Base-by-base conservation (phyloP, 2,329 filamentous ascomycete genomes). In the Podosphaera fusca region DNA sequence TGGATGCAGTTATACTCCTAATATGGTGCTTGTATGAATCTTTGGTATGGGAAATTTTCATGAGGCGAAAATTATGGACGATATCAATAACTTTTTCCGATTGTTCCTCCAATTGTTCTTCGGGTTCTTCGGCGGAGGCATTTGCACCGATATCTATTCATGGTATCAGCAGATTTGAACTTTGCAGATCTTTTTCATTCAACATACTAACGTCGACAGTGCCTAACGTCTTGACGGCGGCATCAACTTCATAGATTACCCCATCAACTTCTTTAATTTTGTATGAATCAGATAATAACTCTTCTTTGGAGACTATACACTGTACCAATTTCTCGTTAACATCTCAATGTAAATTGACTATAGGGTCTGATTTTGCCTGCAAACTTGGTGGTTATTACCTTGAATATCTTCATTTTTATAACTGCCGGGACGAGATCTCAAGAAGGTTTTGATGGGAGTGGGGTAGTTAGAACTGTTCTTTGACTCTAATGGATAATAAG, bases 281-380 rank as follows among this genome's bases (percentile, higher is more conserved):
- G 76, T 84, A 95, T 65, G 85, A 92, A 75, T 96, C 90, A 68
- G 92, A 94, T 81, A 96, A 82, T 72, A 98, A 79, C 84, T 98
- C 92, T 75, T 95, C 90, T 64, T 75, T 86, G 72, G 80, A 85
- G 73, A 95, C 71, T 67, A 92, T 74, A 71, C 98, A 92, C 92
- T 98, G 10, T 3, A 42, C n/a, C 5, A 42, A 3, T 12, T 14
- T 14, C 38, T 7, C 3, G 10, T 42, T 42, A 21, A 21, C 21
- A 21, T 21, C 21, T 21, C 21, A 21, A 21, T 21, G 21, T 21
- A 21, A 21, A 21, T 21, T 21, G 21, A 21, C 21, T 21, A 21
- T 21, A 21, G 21, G 21, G 21, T 21, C 21, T 21, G 21, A 21
- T 21, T 21, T 21, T 21, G 21, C 21, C 21, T 21, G 21, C 21